These are phyloP conservation scores for Malbranchea zuffiana DNA, from an alignment of 2,329 filamentous ascomycete species.

Conservation along the genomic window DNA sequence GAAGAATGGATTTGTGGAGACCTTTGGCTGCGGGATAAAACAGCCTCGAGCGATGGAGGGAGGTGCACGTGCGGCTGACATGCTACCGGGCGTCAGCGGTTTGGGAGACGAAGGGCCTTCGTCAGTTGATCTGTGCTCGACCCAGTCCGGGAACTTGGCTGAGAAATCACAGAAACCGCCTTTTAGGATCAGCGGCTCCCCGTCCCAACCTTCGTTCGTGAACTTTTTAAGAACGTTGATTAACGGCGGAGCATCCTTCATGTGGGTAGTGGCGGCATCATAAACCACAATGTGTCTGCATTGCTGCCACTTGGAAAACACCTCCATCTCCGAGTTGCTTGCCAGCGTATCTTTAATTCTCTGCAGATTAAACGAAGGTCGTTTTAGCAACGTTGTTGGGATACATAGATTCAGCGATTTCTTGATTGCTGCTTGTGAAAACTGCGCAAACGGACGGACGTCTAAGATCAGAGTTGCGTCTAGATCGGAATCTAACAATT, in stretches of 20 bases:
- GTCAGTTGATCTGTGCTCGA: constrained; percentile 43
- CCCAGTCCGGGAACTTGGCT: constrained; percentile 50
- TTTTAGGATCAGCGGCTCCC: constrained; percentile 61
- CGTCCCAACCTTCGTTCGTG: constrained; percentile 66
- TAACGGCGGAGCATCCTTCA: constrained; percentile 69
- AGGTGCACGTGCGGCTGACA: constrained; percentile 32
- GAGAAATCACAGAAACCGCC: constrained; percentile 73
- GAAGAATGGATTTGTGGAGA: constrained; percentile 78
- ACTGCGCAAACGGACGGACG: constrained; percentile 76
- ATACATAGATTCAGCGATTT: constrained; percentile 90
- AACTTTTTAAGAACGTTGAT: constrained; percentile 93
- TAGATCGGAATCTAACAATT: constrained; percentile 43
- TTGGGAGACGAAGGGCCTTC: constrained; percentile 20
- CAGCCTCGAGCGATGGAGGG: constrained; percentile 67
- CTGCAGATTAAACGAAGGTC: constrained; percentile 77
- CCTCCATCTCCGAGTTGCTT: constrained; percentile 54
- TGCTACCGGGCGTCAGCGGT: constrained; percentile 43
- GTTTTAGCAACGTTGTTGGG: constrained; percentile 83
- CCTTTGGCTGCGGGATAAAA: constrained; percentile 56
- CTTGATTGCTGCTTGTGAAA: constrained; percentile 59
- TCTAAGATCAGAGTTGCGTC: constrained; percentile 63
- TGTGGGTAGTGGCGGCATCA: constrained; percentile 62
- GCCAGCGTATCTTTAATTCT: constrained; percentile 84
- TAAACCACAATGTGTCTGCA: constrained; percentile 76
- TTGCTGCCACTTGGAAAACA: constrained; percentile 65